Base-by-base conservation (phyloP, 192 early-diverging fungal species). In the Umbelopsis vinacea region DNA sequence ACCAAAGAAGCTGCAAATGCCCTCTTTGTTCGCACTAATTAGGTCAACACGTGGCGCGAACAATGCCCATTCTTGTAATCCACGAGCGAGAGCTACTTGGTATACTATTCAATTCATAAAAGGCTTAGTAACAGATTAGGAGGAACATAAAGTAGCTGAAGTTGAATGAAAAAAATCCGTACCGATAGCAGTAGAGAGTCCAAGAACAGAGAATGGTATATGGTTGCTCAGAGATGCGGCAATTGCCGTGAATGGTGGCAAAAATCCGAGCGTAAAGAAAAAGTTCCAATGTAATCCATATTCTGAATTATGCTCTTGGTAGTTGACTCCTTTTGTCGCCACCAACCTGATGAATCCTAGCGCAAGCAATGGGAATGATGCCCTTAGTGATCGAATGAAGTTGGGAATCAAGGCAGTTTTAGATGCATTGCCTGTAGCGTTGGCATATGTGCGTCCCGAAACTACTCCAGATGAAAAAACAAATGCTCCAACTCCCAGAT, bases 251-350 rank as follows among this genome's bases (percentile, higher is more conserved):
- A 94, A 87, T 22, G 94, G 79, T 2, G 95, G 93, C 35, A 99
- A 76, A 46, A 95, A 81, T 10, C 92, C 94, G 17, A 99, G 86
- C 3, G 97, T 99, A 66, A 97, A 86, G 77, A 97, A 99, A 82
- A 99, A 99, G 85, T 99, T 99, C 97, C 97, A 99, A 71, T 99
- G 97, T 50, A 93, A 86, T 24, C 97, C 97, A 75, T 99, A 99
- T 76, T 99, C 97, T 0, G 92, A 86, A 9, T 92, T 91, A 74
- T 99, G 95, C 52, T 95, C 93, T 79, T 97, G 95, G 76, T 99
- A 99, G 75, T 97, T 91, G 10, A 94, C 87, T 11, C 88, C 82
- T 73, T 94, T 94, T 1, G 93, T 93, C 4, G 87, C 73, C 35
- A 94, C 47, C 17, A 91, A 70, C 3, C 95, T 81, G 4, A 83